A percentile compares a stretch with the other conserved stretches of the same genome.
Evolutionary conservation across 495 filamentous ascomycete species (phyloP).

Genomic region (Barbatosphaeria neglecta): DNA sequence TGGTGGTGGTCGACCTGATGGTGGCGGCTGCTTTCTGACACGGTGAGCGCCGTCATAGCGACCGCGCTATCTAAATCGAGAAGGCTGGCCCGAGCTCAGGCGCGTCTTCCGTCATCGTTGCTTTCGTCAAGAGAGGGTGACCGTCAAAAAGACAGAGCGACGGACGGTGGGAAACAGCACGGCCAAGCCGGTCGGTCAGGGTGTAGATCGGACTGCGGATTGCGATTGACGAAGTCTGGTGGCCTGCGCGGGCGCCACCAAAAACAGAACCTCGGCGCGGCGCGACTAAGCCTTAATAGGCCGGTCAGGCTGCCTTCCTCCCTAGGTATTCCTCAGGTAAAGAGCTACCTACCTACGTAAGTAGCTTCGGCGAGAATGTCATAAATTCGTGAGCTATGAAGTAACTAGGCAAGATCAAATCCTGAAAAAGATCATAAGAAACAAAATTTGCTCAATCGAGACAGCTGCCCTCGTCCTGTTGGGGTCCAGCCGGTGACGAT

Average conservation of each 20-base stretch:
- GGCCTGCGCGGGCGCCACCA: not conserved
- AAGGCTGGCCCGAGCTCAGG: constrained; percentile 7
- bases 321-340: no score
- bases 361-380: no score
- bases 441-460: no score
- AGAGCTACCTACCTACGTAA: no score
- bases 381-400: no score
- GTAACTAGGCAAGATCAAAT: no score
- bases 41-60: constrained; percentile 20
- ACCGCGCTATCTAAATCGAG: constrained; percentile 2
- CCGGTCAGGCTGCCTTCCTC: not conserved
- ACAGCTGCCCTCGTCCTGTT: no score
- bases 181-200: not conserved
- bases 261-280: not conserved
- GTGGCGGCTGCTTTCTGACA: constrained; percentile 3
- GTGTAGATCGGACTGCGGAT: not conserved
- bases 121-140: not conserved
- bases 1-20: constrained; percentile 7
- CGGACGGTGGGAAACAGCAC: no score
- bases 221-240: constrained; percentile 1
- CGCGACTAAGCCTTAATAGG: not conserved
- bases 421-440: no score
- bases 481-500: no score
- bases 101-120: not conserved
- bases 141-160: not conserved